These are phyloP conservation scores for Penicillium sp. DNA, from an alignment of 2,329 filamentous ascomycete species.

Conservation along the genomic window DNA sequence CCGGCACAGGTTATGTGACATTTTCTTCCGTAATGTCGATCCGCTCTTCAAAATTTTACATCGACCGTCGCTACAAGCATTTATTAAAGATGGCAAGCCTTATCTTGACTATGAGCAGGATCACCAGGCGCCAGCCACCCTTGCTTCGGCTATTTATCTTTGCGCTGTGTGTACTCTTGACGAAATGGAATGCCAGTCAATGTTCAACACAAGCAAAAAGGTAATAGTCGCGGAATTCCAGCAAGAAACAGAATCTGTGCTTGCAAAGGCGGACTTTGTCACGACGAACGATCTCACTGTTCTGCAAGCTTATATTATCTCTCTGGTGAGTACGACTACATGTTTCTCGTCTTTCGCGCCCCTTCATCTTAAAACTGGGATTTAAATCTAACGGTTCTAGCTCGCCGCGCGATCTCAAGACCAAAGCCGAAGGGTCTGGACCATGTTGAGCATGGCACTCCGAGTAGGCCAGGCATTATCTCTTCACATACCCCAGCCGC, in stretches of 20 bases:
- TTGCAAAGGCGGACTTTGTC: slow-evolving; percentile 28
- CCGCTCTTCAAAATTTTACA: slow-evolving; percentile 33
- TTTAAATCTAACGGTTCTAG: slow-evolving; percentile 5
- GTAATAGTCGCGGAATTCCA: slow-evolving; percentile 21
- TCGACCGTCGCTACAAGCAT: slow-evolving; percentile 25
- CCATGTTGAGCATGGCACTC: slow-evolving; percentile 31
- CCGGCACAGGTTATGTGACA: slow-evolving; percentile 19
- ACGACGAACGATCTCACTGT: slow-evolving; percentile 32
- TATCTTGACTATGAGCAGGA: slow-evolving; percentile 30
- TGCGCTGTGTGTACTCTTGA: slow-evolving; percentile 24
- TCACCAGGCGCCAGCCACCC: slow-evolving; percentile 24
- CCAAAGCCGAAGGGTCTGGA: slow-evolving; percentile 33
- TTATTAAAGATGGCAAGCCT: slow-evolving; percentile 22
- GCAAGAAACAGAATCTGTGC: slow-evolving; percentile 22
- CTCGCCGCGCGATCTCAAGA: slow-evolving; percentile 29
- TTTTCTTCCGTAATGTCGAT: slow-evolving; percentile 28
- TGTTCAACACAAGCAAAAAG: slow-evolving; percentile 20
- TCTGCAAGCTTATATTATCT: slow-evolving; percentile 32
- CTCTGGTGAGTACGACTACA: slow-evolving; percentile 20
- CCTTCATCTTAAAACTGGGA: not conserved
- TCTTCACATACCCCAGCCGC: slow-evolving; percentile 27
- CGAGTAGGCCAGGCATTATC: slow-evolving; percentile 31
- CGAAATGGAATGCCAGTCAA: slow-evolving; percentile 19
- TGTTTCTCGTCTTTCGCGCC: not conserved
- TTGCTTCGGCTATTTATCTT: slow-evolving; percentile 26